phyloP scores from a whole-genome alignment of 176 grass and related monocot genomes.

The Tillandsia leiboldiana region DNA sequence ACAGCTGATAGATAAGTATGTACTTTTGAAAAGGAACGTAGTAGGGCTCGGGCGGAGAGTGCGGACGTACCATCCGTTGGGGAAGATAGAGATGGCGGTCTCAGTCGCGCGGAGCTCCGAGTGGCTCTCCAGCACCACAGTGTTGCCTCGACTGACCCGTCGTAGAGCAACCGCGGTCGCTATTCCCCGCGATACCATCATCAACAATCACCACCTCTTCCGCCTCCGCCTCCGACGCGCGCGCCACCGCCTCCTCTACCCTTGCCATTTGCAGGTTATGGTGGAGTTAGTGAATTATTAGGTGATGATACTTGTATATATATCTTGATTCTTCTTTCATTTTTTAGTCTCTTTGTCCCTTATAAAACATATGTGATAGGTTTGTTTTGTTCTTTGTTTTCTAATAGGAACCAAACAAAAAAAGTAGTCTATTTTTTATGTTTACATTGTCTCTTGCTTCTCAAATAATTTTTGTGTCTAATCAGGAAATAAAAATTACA shows the following conservation, averaged over 20 bases:
- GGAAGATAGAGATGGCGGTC: slow-evolving; percentile 34
- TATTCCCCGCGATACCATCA: slow-evolving; percentile 18
- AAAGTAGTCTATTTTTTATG: no score
- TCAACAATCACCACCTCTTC: slow-evolving; percentile 32
- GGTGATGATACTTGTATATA: no score
- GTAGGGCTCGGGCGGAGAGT: slow-evolving; percentile 29
- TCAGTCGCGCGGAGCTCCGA: slow-evolving; percentile 34
- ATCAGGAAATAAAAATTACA: no score
- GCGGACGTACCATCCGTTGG: slow-evolving; percentile 61
- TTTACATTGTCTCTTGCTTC: no score
- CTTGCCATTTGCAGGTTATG: no score
- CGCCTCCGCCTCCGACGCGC: slow-evolving; percentile 5
- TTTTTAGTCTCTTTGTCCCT: no score
- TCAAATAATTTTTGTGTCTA: no score
- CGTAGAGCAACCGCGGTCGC: slow-evolving; percentile 26
- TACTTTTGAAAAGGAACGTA: slow-evolving; percentile 25
- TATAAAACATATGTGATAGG: no score
- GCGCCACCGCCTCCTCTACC: not conserved
- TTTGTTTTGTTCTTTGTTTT: no score
- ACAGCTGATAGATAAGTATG: not conserved
- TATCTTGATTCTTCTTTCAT: no score
- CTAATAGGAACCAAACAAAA: no score
- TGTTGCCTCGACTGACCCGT: slow-evolving; percentile 11
- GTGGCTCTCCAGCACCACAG: slow-evolving; percentile 48
- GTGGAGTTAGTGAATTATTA: no score